Conservation (phyloP, 1,284 basidiomycete species). For the Fomitopsis pinicola region DNA sequence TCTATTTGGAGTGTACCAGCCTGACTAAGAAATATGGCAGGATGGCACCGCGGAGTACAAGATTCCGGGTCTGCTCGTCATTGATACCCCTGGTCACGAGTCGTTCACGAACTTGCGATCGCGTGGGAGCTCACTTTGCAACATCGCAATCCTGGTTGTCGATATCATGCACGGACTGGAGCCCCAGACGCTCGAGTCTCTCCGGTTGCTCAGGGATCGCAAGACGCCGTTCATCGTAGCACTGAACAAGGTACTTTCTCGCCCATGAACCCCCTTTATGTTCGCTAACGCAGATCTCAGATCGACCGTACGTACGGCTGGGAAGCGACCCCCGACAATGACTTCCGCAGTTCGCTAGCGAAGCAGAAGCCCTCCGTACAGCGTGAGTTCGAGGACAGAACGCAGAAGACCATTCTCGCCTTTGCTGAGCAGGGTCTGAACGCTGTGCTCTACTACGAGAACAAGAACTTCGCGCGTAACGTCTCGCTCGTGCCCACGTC, state of each 20-base stretch:
- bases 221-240: conserved; percentile 99
- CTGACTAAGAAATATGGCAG: conserved; percentile 29
- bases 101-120: conserved; percentile 98
- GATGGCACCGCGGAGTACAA: conserved; percentile 89
- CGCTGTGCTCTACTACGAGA: conserved; percentile 94
- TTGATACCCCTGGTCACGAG: conserved; percentile 99
- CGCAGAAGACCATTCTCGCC: conserved; percentile 82
- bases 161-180: conserved; percentile 99
- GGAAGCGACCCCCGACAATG: conserved; percentile 87
- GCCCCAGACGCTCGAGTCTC: conserved; percentile 95
- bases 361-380: conserved; percentile 81
- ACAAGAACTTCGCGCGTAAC: conserved; percentile 93
- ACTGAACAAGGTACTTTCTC: conserved; percentile 80
- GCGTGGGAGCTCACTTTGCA: conserved; percentile 96
- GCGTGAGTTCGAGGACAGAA: conserved; percentile 91
- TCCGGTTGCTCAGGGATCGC: conserved; percentile 87
- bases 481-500: conserved; percentile 98
- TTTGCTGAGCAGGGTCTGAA: conserved; percentile 99
- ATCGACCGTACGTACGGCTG: conserved; percentile 98
- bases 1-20: background rate
- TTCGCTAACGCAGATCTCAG: conserved; percentile 33
- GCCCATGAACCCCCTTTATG: background rate
- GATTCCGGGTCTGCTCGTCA: conserved; percentile 93
- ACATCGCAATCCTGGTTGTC: conserved; percentile 98
- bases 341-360: conserved; percentile 90